Percentiles rank a stretch among this genome's conserved stretches.
phyloP scores from a whole-genome alignment of 768 basidiomycete genomes.

The Lactarius hengduanensis region DNA sequence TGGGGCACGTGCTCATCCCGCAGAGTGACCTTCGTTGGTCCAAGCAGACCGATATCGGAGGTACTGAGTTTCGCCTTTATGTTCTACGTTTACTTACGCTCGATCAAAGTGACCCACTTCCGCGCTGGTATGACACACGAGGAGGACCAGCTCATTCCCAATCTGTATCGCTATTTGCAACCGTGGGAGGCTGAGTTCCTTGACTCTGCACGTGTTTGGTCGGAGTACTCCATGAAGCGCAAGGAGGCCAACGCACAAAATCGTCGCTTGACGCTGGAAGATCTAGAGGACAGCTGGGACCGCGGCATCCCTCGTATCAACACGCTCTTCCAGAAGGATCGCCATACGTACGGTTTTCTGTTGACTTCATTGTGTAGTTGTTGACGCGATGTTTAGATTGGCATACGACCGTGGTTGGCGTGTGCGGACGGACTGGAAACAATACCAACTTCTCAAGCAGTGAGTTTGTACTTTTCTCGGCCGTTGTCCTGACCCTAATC shows the following conservation, averaged over 20 bases:
- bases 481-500: neutral
- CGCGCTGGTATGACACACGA: slow-evolving; percentile 98
- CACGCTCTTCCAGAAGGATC: slow-evolving; percentile 98
- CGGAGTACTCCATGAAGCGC: slow-evolving; percentile 98
- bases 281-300: slow-evolving; percentile 98
- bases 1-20: slow-evolving; percentile 98
- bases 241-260: slow-evolving; percentile 99
- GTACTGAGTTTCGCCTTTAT: slow-evolving; percentile 37
- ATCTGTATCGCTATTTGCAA: slow-evolving; percentile 93
- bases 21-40: slow-evolving; percentile 98
- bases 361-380: slow-evolving; percentile 5
- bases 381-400: slow-evolving; percentile 46
- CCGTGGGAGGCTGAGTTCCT: slow-evolving; percentile 98
- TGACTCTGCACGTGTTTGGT: slow-evolving; percentile 98
- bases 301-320: slow-evolving; percentile 98
- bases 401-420: slow-evolving; percentile 99
- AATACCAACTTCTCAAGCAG: slow-evolving; percentile 92
- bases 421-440: slow-evolving; percentile 96
- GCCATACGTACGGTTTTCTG: slow-evolving; percentile 66
- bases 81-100: slow-evolving; percentile 1
- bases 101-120: slow-evolving; percentile 89
- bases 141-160: slow-evolving; percentile 93
- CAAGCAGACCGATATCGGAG: slow-evolving; percentile 95
- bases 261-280: slow-evolving; percentile 92
- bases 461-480: slow-evolving; percentile 39